Evolutionary conservation across 495 filamentous ascomycete genomes (phyloP), one percentile per base, ranked within the genome.

Genomic region (Daldinia caldariorum): DNA sequence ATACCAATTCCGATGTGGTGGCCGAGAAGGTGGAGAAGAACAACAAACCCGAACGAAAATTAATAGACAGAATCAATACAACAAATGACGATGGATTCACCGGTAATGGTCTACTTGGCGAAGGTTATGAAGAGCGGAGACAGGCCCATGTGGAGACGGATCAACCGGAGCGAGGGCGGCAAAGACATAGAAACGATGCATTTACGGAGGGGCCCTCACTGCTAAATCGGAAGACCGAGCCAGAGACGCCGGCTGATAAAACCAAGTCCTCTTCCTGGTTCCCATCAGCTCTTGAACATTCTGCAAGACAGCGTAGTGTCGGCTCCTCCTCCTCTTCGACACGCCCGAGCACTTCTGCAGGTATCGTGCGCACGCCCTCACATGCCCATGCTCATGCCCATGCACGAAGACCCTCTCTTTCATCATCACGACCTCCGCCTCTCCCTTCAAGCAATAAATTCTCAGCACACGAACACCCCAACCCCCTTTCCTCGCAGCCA

Each of bases 171-270:
- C 62, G 37, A 63, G 26, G 61, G 53, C 63, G 66, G 41, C 59
- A 60, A 77, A 45, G 69, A 69, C 41, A 26, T 50, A 29, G 61
- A 50, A 61, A 73, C 10, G 72, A 73, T 6, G 77, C 83, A 0
- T 88, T 88, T 67, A 82, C 77, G 22, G 77, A 82, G 13, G 85
- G 86, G 0, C 81, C 83, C 2, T 85, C 74, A 14, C 79, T 87
- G 34, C 67, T 88, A 35, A 88, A 85, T 58, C 61, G 63, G 43
- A 74, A 61, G 47, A 39, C 58, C 20, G 68, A 72, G 20, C 39
- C 61, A 8, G 70, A 72, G 3, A 50, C 56, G 7, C 41, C 55
- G 6, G 31, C 12, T 41, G 61, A 70, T 0, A 58, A 58, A 1
- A 47, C 71, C 49, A 74, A 79, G 26, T 26, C 26, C 7, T 64